These are phyloP conservation scores for Pseudogymnoascus sp. DNA, from an alignment of 2,329 filamentous ascomycete species.

Conservation along the genomic window DNA sequence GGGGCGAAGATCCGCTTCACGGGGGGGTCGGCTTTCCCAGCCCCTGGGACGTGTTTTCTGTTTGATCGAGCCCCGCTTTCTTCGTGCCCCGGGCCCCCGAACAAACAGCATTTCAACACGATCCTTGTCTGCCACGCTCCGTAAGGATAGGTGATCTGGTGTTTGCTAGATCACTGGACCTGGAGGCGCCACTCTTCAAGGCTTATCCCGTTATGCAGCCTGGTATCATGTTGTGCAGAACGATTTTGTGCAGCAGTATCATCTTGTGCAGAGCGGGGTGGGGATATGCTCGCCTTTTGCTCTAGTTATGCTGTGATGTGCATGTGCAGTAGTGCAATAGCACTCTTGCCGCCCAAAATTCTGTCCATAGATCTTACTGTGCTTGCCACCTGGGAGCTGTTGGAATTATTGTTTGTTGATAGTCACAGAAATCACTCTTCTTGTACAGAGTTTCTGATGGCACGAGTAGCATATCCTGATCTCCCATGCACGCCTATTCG, in stretches of 20 bases:
- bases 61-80: background rate
- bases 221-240: background rate
- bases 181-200: conserved; percentile 6
- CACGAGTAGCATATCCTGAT: background rate
- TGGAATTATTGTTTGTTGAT: too few relatives aligned
- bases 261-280: background rate
- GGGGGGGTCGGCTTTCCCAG: background rate
- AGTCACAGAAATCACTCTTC: too few relatives aligned
- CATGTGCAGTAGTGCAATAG: background rate
- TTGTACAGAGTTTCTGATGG: too few relatives aligned
- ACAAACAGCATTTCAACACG: background rate
- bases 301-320: background rate
- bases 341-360: too few relatives aligned
- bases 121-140: conserved; percentile 4
- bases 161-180: background rate
- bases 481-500: background rate
- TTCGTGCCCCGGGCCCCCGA: background rate
- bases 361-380: too few relatives aligned
- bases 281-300: background rate
- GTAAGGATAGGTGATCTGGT: conserved; percentile 7
- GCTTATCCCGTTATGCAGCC: background rate
- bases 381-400: too few relatives aligned
- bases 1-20: background rate
- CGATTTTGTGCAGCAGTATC: background rate
- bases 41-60: background rate